A percentile compares a stretch with the other conserved stretches of the same genome.
phyloP scores from a whole-genome alignment of 768 basidiomycete species.

The Crepidotus variabilis region DNA sequence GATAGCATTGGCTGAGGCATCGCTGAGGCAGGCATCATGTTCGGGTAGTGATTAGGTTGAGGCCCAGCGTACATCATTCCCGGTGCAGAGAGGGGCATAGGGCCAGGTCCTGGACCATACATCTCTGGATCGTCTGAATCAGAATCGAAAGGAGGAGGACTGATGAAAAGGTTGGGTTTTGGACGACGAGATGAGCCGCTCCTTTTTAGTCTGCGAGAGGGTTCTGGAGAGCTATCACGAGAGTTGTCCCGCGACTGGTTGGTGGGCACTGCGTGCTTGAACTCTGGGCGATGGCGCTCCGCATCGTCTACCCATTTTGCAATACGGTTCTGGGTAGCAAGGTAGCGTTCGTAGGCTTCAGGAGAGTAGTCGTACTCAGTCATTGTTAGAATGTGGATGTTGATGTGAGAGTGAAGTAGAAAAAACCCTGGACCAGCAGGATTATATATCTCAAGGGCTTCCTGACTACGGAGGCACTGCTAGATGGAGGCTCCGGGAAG shows the following conservation, averaged over 20 bases:
- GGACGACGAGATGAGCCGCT: constrained; percentile 7
- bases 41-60: constrained; percentile 15
- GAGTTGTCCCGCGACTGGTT: constrained; percentile 11
- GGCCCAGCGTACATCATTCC: constrained; percentile 17
- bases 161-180: constrained; percentile 11
- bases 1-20: constrained; percentile 16
- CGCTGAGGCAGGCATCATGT: constrained; percentile 11
- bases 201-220: constrained; percentile 3
- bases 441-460: background rate
- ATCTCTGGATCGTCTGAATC: constrained; percentile 20
- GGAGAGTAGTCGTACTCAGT: constrained; percentile 63
- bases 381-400: constrained; percentile 26
- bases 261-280: constrained; percentile 20
- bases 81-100: constrained; percentile 19
- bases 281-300: constrained; percentile 30
- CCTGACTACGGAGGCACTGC: background rate
- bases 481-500: background rate
- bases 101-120: constrained; percentile 21
- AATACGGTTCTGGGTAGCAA: constrained; percentile 44
- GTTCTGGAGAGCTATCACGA: constrained; percentile 8
- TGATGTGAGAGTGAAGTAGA: constrained; percentile 1
- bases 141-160: constrained; percentile 15
- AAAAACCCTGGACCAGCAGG: background rate
- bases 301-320: constrained; percentile 50
- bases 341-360: constrained; percentile 45